A percentile compares a stretch with the other conserved stretches of the same genome.
These are phyloP conservation scores for Colletotrichum musae DNA, from an alignment of 2,329 filamentous ascomycete species.

Conservation along the genomic window DNA sequence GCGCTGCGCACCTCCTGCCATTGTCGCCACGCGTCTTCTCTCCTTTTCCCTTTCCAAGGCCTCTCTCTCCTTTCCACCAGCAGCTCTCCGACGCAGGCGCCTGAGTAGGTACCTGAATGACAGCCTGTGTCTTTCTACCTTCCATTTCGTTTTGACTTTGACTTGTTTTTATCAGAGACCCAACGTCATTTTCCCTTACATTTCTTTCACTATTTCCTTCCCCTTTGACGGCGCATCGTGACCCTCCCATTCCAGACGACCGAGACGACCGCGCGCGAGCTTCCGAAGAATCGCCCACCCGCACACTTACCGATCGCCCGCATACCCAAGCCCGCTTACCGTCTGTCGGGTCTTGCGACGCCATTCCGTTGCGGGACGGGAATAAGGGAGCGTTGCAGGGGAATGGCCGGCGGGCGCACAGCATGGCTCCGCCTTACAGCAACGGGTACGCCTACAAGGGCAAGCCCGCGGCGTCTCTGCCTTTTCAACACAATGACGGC, in stretches of 20 bases:
- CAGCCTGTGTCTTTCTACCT: not conserved
- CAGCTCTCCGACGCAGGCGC: conserved; percentile 29
- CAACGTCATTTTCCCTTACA: conserved; percentile 3
- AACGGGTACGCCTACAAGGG: conserved; percentile 44
- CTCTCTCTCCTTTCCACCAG: not conserved
- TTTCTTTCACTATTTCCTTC: not conserved
- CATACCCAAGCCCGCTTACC: conserved; percentile 30
- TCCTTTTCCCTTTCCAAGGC: conserved; percentile 9
- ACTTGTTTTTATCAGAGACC: conserved; percentile 3
- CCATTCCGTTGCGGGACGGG: conserved; percentile 32
- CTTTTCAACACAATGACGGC: conserved; percentile 41
- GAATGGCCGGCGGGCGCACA: conserved; percentile 47
- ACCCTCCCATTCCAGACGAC: conserved; percentile 24
- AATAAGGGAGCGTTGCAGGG: conserved; percentile 39
- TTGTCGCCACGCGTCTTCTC: conserved; percentile 39
- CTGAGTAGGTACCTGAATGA: not conserved
- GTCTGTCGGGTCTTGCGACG: conserved; percentile 17
- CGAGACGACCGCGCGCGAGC: conserved; percentile 29
- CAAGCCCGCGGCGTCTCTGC: conserved; percentile 17
- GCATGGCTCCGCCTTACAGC: conserved; percentile 56
- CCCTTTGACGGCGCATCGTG: not conserved
- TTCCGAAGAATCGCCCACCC: conserved; percentile 12
- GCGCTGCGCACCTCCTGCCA: conserved; percentile 7
- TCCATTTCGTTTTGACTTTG: not conserved
- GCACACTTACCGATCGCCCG: conserved; percentile 12